Conservation (phyloP, 192 early-diverging fungal species). For the Backusella tarrabulga region DNA sequence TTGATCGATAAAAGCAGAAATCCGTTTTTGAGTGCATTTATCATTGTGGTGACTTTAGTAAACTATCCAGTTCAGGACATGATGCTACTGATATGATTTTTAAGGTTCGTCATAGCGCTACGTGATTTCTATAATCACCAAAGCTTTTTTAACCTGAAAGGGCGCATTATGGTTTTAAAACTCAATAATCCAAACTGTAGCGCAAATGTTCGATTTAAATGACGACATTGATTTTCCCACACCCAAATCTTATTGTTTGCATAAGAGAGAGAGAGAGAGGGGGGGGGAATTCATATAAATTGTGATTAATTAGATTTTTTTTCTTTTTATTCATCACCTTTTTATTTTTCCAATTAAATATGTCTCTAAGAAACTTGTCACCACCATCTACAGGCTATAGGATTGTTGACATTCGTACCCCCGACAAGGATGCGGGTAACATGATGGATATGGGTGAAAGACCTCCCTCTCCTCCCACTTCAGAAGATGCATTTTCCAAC, state of each 20-base stretch:
- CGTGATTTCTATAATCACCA: background rate
- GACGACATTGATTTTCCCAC: constrained; percentile 1
- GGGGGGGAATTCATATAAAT: background rate
- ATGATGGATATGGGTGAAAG: background rate
- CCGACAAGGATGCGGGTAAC: background rate
- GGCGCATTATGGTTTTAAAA: background rate
- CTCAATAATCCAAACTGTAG: background rate
- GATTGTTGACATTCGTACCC: background rate
- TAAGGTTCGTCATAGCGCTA: no score
- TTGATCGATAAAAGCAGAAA: background rate
- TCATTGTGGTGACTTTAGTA: background rate
- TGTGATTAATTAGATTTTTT: background rate
- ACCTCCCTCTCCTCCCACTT: constrained; percentile 15
- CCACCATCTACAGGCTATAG: constrained; percentile 11
- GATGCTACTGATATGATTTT: background rate
- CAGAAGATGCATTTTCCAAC: constrained; percentile 25
- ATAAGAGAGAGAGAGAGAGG: background rate
- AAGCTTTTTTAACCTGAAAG: background rate
- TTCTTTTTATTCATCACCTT: background rate
- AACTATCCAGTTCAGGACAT: background rate
- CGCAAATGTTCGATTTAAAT: background rate
- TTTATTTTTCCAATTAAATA: background rate
- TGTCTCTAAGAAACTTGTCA: background rate
- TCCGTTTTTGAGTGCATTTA: background rate
- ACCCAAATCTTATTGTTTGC: background rate